Evolutionary conservation across 345 rosid species (phyloP).

Genomic region (Microcos paniculata): DNA sequence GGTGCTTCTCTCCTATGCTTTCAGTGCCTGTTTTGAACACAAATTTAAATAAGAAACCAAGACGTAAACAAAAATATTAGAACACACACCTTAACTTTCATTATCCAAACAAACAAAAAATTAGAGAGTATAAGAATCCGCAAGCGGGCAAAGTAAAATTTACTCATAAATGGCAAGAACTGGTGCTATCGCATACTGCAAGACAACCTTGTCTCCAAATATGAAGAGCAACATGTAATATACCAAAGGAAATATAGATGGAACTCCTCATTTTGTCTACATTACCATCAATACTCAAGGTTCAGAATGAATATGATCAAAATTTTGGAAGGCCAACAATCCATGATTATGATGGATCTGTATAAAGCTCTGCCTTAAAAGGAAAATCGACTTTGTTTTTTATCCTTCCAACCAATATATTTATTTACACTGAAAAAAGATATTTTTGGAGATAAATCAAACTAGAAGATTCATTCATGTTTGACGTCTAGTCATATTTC

Average conservation of each 20-base stretch:
- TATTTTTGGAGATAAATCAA: not conserved
- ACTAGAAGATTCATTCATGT: not conserved
- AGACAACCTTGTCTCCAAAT: not conserved
- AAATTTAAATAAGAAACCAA: conserved; percentile 18
- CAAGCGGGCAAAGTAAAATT: not conserved
- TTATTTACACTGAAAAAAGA: not conserved
- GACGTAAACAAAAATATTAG: not conserved
- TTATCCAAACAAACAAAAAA: not conserved
- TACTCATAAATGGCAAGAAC: not conserved
- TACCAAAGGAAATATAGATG: not conserved
- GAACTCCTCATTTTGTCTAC: not conserved
- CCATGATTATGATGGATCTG: not conserved
- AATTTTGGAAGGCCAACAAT: not conserved
- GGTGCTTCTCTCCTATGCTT: conserved; percentile 43
- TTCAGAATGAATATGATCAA: not conserved
- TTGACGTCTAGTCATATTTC: not conserved
- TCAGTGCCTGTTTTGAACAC: conserved; percentile 50
- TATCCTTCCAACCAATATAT: not conserved
- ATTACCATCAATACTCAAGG: not conserved
- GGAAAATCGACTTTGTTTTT: not conserved
- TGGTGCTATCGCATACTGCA: not conserved
- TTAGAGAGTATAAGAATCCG: not conserved
- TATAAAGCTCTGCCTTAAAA: not conserved
- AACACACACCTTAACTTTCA: not conserved
- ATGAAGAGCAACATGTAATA: not conserved